phyloP scores from a whole-genome alignment of 2,329 filamentous ascomycete genomes.

The Trichoderma koningii region DNA sequence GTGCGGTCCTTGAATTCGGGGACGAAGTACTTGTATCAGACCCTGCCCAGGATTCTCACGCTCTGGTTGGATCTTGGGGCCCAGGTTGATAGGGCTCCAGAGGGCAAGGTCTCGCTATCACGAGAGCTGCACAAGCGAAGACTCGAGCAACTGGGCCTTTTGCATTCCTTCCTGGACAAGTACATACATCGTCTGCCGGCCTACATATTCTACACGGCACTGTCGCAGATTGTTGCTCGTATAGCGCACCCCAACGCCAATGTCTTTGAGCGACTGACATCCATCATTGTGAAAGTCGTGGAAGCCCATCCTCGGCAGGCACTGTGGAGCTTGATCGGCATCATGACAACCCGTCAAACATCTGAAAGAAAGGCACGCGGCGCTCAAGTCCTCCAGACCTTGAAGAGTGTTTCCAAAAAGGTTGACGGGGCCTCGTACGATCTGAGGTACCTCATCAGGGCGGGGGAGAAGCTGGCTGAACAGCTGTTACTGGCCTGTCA shows the following conservation, averaged over 20 bases:
- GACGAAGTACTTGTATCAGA: conserved; percentile 95
- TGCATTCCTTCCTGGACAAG: conserved; percentile 77
- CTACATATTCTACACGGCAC: conserved; percentile 76
- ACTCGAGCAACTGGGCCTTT: conserved; percentile 64
- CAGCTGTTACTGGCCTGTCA: conserved; percentile 81
- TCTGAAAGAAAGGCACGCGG: conserved; percentile 63
- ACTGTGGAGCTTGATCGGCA: conserved; percentile 85
- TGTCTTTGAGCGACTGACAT: conserved; percentile 74
- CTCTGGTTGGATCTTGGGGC: conserved; percentile 92
- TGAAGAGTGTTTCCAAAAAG: conserved; percentile 53
- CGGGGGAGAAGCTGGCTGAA: conserved; percentile 80
- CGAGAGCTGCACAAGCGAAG: conserved; percentile 57
- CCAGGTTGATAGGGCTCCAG: conserved; percentile 64
- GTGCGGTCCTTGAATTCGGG: conserved; percentile 83
- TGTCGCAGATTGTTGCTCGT: conserved; percentile 93
- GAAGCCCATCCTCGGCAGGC: conserved; percentile 85
- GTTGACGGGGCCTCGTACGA: conserved; percentile 57
- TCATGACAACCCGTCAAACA: conserved; percentile 76
- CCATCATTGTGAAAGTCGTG: conserved; percentile 85
- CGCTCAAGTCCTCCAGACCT: conserved; percentile 52
- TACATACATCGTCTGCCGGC: conserved; percentile 72
- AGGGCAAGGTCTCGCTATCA: conserved; percentile 56
- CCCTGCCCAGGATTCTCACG: conserved; percentile 85
- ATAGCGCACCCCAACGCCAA: conserved; percentile 82
- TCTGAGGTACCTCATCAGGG: conserved; percentile 69